Base-by-base conservation (phyloP, 805 yeast species). In the Starmera amethionina region DNA sequence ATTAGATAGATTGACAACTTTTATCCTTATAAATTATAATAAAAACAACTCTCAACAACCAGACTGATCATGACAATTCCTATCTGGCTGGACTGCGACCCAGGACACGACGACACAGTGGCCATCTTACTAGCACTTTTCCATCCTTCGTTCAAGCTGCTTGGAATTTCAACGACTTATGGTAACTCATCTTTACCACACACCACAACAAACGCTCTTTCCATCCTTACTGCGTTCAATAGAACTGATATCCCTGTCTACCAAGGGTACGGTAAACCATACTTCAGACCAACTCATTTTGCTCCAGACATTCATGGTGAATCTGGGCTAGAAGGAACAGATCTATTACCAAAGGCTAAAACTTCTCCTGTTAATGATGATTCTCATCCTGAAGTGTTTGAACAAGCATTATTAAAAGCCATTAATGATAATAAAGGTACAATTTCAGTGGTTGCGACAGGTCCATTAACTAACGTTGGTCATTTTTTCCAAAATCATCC, bases 1-100 rank as follows among this genome's bases (percentile, higher is more conserved):
- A n/a, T n/a, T 7, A 8, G 8, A 31, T 14, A 7, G 7, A n/a
- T 9, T 8, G 16, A 13, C 11, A 7, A 9, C 12, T 14, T 31
- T 7, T 22, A 25, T 14, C 22, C 7, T 10, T 33, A 33, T 33
- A 10, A 14, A 33, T 8, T 14, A n/a, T 25, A 6, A 8, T 25
- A 15, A 4, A 12, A 27, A 22, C 36, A 22, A 6, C 30, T 25
- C 14, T 22, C 5, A 8, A n/a, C 15, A 9, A 25, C 5, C 11
- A 3, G 14, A 4, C 8, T 18, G 8, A 22, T 4, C 11, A 19
- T 15, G 27, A 36, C 29, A 36, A 72, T 78, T 16, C 94, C 95
- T 0, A 52, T 87, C 5, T 87, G 95, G 95, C 59, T 87, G 11
- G 96, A 87, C 60, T 87, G 96, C 58, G 96, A 87, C 54, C 95